Conservation (phyloP, 1,284 basidiomycete genomes). For the Neotropicomus parvogracilis region DNA sequence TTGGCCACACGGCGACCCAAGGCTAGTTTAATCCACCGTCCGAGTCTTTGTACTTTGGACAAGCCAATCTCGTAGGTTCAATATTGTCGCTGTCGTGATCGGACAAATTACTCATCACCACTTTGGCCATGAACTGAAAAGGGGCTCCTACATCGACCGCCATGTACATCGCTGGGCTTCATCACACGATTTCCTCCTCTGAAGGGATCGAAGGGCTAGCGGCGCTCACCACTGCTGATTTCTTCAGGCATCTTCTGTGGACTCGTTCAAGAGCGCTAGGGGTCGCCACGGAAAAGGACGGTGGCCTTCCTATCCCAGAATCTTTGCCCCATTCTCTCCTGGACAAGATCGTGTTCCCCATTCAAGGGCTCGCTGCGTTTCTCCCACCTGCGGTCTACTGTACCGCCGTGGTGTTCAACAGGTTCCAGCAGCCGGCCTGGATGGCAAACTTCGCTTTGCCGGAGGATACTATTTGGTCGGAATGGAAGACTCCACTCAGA, state of each 20-base stretch:
- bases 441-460: conserved; percentile 29
- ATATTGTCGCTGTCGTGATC: background rate
- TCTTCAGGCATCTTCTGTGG: conserved; percentile 17
- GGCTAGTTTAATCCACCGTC: too few relatives aligned
- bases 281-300: conserved; percentile 13
- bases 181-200: conserved; percentile 10
- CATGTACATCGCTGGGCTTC: conserved; percentile 33
- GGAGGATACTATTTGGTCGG: conserved; percentile 13
- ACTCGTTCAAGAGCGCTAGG: conserved; percentile 3
- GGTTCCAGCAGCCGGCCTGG: conserved; percentile 34
- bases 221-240: conserved; percentile 23
- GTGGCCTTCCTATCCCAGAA: conserved; percentile 20
- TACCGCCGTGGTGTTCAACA: conserved; percentile 25
- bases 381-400: conserved; percentile 29
- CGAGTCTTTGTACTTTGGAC: too few relatives aligned
- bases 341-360: conserved; percentile 28
- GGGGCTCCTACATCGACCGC: conserved; percentile 15
- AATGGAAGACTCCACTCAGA: conserved; percentile 22
- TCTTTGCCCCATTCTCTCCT: conserved; percentile 16
- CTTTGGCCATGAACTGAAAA: conserved; percentile 11
- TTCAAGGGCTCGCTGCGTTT: conserved; percentile 27
- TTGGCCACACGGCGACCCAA: too few relatives aligned
- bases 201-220: conserved; percentile 32
- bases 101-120: conserved; percentile 19
- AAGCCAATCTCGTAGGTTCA: too few relatives aligned